Evolutionary conservation across 2,329 filamentous ascomycete species (phyloP), one percentile per base, ranked within the genome.

Genomic region (Graphilbum sp.): DNA sequence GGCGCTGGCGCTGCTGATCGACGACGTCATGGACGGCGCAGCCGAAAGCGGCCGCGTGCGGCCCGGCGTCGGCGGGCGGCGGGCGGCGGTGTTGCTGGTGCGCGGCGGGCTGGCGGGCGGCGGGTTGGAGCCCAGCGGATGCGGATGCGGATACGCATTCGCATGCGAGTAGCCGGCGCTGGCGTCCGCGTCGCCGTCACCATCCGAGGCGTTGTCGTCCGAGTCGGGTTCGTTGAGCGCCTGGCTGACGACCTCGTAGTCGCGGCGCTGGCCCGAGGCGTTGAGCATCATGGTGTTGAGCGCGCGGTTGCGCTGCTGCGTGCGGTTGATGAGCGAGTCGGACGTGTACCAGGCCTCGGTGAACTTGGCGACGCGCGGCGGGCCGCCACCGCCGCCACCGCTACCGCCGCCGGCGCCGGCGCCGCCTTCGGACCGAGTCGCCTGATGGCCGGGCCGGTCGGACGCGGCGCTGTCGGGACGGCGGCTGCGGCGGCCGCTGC

Each of bases 291-390:
- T 37, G 21, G 56, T 56, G 43, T 58, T 57, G 40, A 62, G 48
- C 34, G 58, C 57, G 32, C 60, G 60, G 45, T 64, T 62, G n/a
- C 64, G 62, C 47, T 71, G 59, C 43, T 70, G 64, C 3, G 68
- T 72, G 46, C 67, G 63, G 36, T 59, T 62, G 49, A 69, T 60
- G 32, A 71, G 60, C 2, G 67, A 69, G 30, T 72, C 67, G 1
- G 66, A 63, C 3, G 68, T 57, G 43, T 62, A 62, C 69, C 69
- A 73, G 0, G 66, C 60, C 48, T 72, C 69, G 5, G 62, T 70
- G 46, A 71, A 70, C 45, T 57, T 64, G 32, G 60, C 57, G 1
- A 55, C 45, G 24, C 65, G 63, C 25, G 6, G 20, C 27, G 19
- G 5, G 15, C 3, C 19, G 17, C 18, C 25, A 31, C 38, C 15